phyloP scores from a whole-genome alignment of 1,284 basidiomycete genomes.

The Ustilago shanxiensis region DNA sequence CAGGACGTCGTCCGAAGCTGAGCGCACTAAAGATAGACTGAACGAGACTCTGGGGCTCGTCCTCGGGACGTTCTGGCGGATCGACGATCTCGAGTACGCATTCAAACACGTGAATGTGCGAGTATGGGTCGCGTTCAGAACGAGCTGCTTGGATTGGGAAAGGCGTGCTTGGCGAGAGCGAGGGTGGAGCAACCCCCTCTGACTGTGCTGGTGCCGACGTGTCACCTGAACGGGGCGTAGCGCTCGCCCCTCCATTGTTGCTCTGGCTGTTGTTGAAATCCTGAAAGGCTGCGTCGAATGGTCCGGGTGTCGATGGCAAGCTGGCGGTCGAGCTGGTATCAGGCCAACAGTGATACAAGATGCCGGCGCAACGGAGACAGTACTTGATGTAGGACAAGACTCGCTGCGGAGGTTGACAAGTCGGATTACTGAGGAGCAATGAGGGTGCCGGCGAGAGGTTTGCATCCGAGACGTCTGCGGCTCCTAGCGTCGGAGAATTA shows the following conservation, averaged over 20 bases:
- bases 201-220: conserved; percentile 11
- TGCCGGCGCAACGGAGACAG: conserved; percentile 73
- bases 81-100: conserved; percentile 64
- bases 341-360: conserved; percentile 73
- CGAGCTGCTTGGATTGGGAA: conserved; percentile 44
- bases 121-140: conserved; percentile 52
- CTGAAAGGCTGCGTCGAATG: conserved; percentile 40
- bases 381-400: conserved; percentile 70
- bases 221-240: conserved; percentile 12
- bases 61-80: conserved; percentile 26
- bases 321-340: conserved; percentile 50
- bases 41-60: conserved; percentile 50
- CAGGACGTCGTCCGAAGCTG: conserved; percentile 54
- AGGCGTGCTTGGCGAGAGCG: conserved; percentile 53
- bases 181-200: conserved; percentile 13
- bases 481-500: conserved; percentile 21
- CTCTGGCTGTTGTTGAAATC: conserved; percentile 30
- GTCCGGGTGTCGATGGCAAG: conserved; percentile 39
- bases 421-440: conserved; percentile 61
- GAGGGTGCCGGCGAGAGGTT: conserved; percentile 44
- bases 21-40: conserved; percentile 65
- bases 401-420: conserved; percentile 54
- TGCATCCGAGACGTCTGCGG: conserved; percentile 14
- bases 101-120: conserved; percentile 65
- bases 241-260: background rate